Evolutionary conservation across 495 filamentous ascomycete genomes (phyloP).

Genomic region (Neurospora hispaniola): DNA sequence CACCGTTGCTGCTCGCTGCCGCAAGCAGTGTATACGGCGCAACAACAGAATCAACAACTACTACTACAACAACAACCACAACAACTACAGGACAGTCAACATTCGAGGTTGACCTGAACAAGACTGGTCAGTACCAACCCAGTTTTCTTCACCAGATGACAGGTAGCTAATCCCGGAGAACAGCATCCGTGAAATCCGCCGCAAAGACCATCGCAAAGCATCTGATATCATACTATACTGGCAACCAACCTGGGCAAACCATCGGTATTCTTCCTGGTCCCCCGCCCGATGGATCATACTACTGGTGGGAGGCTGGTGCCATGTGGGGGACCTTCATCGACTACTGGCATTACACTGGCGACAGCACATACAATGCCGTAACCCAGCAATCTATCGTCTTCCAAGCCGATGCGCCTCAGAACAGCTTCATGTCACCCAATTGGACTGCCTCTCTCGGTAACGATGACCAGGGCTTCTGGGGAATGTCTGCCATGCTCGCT

Average conservation of each 20-base stretch:
- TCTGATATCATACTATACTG: conserved; percentile 54
- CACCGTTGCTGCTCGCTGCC: background rate
- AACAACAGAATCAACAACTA: background rate
- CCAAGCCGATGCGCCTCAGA: conserved; percentile 43
- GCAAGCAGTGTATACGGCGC: background rate
- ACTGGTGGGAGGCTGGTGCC: conserved; percentile 73
- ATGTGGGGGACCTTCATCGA: conserved; percentile 59
- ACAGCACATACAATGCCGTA: conserved; percentile 49
- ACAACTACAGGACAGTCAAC: background rate
- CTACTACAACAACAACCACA: background rate
- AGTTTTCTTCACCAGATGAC: background rate
- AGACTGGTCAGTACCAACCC: conserved; percentile 2
- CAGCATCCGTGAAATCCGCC: conserved; percentile 19
- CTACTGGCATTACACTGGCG: conserved; percentile 59
- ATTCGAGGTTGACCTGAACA: conserved; percentile 11
- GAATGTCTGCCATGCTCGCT: conserved; percentile 56
- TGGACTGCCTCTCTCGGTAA: conserved; percentile 53
- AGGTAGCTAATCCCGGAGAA: background rate
- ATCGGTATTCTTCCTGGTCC: conserved; percentile 34
- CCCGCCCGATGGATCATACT: conserved; percentile 23
- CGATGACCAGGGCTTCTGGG: conserved; percentile 63
- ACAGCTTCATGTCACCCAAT: conserved; percentile 53
- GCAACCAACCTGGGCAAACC: conserved; percentile 48
- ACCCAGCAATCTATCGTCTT: conserved; percentile 43
- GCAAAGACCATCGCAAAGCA: conserved; percentile 27